A percentile compares a stretch with the other conserved stretches of the same genome.
These are phyloP conservation scores for Marvania coccoides DNA, from an alignment of 139 green algal species.

Conservation along the genomic window DNA sequence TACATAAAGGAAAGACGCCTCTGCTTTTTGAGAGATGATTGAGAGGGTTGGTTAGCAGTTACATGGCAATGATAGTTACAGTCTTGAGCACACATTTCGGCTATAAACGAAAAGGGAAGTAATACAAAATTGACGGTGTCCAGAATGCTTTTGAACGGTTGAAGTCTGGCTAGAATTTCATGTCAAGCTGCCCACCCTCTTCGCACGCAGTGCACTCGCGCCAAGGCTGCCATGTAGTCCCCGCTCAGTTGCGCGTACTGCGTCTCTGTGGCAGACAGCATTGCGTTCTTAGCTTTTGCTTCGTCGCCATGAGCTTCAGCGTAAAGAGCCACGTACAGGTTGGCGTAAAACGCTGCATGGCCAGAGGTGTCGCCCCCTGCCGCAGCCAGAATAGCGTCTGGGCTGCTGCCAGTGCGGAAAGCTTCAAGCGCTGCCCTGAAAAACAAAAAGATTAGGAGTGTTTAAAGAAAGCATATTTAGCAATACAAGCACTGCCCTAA, in stretches of 20 bases:
- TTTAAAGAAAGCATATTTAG: not conserved
- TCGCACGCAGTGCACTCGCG: constrained; percentile 44
- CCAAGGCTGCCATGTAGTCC: constrained; percentile 73
- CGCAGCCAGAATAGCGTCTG: constrained; percentile 10
- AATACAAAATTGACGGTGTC: too few relatives aligned
- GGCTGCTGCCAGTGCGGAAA: constrained; percentile 13
- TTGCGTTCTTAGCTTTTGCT: constrained; percentile 25
- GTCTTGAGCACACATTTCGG: not conserved
- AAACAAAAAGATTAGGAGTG: too few relatives aligned
- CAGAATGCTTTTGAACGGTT: too few relatives aligned
- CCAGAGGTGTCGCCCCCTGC: constrained; percentile 9
- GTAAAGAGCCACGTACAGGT: constrained; percentile 71
- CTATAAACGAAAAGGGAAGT: too few relatives aligned
- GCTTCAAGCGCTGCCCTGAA: constrained; percentile 29
- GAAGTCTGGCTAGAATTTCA: too few relatives aligned
- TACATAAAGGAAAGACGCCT: not conserved
- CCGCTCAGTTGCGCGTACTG: constrained; percentile 50
- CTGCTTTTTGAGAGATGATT: too few relatives aligned
- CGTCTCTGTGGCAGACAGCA: constrained; percentile 39
- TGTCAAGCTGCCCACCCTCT: constrained; percentile 36
- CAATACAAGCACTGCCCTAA: not conserved
- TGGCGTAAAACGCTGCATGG: constrained; percentile 65
- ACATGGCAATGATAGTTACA: not conserved
- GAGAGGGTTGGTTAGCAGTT: not conserved
- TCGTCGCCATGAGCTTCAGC: constrained; percentile 50